phyloP scores from a whole-genome alignment of 1,284 basidiomycete genomes.

The Meripilus lineatus region DNA sequence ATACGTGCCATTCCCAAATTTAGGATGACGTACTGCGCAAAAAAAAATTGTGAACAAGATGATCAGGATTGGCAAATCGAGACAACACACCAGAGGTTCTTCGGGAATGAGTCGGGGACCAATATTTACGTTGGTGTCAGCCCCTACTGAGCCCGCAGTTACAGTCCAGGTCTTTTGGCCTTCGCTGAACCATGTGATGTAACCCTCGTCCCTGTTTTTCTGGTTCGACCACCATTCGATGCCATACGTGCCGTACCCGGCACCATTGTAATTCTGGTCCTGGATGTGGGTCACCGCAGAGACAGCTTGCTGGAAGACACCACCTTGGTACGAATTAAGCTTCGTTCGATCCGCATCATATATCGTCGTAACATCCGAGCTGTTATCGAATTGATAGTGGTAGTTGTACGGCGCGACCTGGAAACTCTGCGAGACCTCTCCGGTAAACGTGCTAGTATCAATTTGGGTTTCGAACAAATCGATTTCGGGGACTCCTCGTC shows the following conservation, averaged over 20 bases:
- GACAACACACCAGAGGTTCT: constrained; percentile 63
- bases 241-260: constrained; percentile 54
- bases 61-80: background rate
- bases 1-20: constrained; percentile 70
- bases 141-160: constrained; percentile 51
- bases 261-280: constrained; percentile 47
- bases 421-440: constrained; percentile 73
- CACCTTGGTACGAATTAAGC: constrained; percentile 74
- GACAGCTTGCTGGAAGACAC: constrained; percentile 74
- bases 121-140: constrained; percentile 52
- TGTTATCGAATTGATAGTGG: constrained; percentile 56
- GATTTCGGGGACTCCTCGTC: constrained; percentile 61
- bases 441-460: constrained; percentile 30
- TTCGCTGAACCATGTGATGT: constrained; percentile 69
- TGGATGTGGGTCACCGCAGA: constrained; percentile 60
- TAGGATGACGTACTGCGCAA: constrained; percentile 62
- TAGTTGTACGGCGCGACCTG: constrained; percentile 82
- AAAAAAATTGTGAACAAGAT: background rate
- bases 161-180: constrained; percentile 64
- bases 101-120: constrained; percentile 67
- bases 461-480: constrained; percentile 63
- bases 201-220: constrained; percentile 54
- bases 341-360: constrained; percentile 46
- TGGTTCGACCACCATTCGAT: constrained; percentile 75
- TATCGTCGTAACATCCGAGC: constrained; percentile 47